phyloP scores from a whole-genome alignment of 257 asterid genomes.

The Solanum chiquidenum region DNA sequence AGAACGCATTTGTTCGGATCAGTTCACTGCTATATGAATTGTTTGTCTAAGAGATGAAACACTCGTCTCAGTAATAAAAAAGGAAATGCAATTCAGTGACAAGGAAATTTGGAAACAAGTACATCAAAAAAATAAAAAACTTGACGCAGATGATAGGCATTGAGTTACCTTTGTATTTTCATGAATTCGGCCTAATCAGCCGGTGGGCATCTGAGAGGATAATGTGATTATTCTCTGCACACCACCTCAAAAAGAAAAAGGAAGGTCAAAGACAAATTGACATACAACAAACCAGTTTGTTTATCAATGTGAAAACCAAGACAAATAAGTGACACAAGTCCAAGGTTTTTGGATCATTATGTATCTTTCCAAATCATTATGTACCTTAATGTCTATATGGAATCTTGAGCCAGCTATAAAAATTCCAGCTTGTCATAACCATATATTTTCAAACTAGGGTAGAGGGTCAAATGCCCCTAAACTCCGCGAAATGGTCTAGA shows the following conservation, averaged over 20 bases:
- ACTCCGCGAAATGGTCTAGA: not conserved
- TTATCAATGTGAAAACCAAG: not conserved
- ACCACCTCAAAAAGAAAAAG: not conserved
- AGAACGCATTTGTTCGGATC: slow-evolving; percentile 70
- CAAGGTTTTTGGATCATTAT: not conserved
- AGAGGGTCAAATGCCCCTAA: not conserved
- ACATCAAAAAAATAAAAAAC: not conserved
- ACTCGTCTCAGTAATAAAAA: not conserved
- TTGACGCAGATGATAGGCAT: not conserved
- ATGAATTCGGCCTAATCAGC: slow-evolving; percentile 60
- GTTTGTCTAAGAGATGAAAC: slow-evolving; percentile 4
- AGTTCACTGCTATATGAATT: slow-evolving; percentile 66
- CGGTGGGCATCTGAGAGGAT: slow-evolving; percentile 77
- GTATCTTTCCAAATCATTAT: not conserved
- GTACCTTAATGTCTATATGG: not conserved
- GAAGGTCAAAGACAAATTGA: not conserved
- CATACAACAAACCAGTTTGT: not conserved
- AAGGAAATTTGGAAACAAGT: not conserved
- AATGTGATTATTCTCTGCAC: slow-evolving; percentile 47
- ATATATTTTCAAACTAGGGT: not conserved
- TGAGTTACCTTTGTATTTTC: slow-evolving; percentile 16
- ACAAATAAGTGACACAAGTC: not conserved
- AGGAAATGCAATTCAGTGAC: not conserved
- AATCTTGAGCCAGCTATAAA: not conserved
- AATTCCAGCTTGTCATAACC: not conserved